Percentiles rank a stretch among this genome's conserved stretches.
Conservation (phyloP, 1,284 basidiomycete genomes). For the Austroboletus olivaceoglutinosus region DNA sequence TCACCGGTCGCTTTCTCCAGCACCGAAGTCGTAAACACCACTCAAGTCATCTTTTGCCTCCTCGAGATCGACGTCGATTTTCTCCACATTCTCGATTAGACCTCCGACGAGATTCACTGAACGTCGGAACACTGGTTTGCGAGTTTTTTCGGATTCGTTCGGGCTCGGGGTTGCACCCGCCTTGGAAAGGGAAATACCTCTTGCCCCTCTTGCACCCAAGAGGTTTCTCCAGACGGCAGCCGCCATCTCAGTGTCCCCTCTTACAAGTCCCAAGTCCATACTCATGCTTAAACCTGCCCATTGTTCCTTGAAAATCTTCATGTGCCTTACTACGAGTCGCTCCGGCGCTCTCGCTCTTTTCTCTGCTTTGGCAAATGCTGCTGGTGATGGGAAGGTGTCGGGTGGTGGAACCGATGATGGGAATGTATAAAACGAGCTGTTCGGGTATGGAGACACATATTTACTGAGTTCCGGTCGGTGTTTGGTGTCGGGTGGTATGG, state of each 20-base stretch:
- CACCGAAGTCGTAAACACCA: conserved; percentile 69
- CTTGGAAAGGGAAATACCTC: conserved; percentile 50
- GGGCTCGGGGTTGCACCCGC: conserved; percentile 4
- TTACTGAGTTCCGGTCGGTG: conserved; percentile 10
- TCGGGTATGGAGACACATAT: conserved; percentile 25
- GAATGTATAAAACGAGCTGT: conserved; percentile 50
- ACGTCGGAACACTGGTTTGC: conserved; percentile 44
- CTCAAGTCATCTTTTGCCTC: conserved; percentile 62
- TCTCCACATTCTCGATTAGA: conserved; percentile 54
- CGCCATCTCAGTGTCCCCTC: conserved; percentile 79
- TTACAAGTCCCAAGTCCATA: conserved; percentile 78
- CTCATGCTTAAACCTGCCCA: conserved; percentile 84
- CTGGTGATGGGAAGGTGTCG: conserved; percentile 22
- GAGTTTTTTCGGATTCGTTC: background rate
- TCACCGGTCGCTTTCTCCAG: conserved; percentile 44
- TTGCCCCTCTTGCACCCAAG: conserved; percentile 74
- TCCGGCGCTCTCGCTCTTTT: conserved; percentile 62
- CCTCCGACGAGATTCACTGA: conserved; percentile 67
- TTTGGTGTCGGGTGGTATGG: conserved; percentile 33
- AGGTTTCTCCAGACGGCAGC: conserved; percentile 91
- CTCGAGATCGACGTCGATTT: conserved; percentile 56
- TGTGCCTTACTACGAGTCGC: conserved; percentile 81
- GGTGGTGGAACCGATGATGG: conserved; percentile 33
- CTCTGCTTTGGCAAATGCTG: conserved; percentile 29
- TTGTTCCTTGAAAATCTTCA: conserved; percentile 92